A percentile compares a stretch with the other conserved stretches of the same genome.
phyloP scores from a whole-genome alignment of 176 grass and related monocot genomes.

The Ensete ventricosum region DNA sequence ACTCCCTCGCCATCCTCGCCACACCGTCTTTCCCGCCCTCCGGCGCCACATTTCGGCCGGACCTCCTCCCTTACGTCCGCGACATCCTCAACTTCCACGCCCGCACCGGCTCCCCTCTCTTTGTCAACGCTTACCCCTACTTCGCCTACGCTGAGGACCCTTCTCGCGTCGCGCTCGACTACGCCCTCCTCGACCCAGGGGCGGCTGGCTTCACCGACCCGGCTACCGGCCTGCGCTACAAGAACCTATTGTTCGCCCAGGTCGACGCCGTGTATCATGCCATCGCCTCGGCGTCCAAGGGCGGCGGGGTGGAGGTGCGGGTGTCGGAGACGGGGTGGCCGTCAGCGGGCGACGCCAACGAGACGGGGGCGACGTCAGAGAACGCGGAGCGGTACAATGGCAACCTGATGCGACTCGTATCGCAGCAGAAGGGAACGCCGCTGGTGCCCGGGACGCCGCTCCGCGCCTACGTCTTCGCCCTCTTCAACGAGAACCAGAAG shows the following conservation, averaged over 20 bases:
- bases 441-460: constrained; percentile 41
- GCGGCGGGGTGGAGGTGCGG: constrained; percentile 41
- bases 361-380: constrained; percentile 35
- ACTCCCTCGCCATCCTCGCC: constrained; percentile 1
- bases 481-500: constrained; percentile 83
- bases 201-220: constrained; percentile 35
- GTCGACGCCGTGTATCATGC: constrained; percentile 72
- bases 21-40: background rate
- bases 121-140: constrained; percentile 5
- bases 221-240: constrained; percentile 35
- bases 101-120: constrained; percentile 4
- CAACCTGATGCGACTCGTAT: constrained; percentile 50
- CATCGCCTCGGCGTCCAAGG: constrained; percentile 29
- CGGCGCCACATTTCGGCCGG: background rate
- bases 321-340: constrained; percentile 76
- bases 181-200: constrained; percentile 41
- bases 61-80: background rate
- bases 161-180: constrained; percentile 38
- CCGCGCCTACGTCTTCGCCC: constrained; percentile 53
- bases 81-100: background rate
- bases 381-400: constrained; percentile 59
- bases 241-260: constrained; percentile 53
- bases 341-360: constrained; percentile 43
- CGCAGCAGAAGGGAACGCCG: constrained; percentile 60
- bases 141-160: constrained; percentile 6